Percentiles rank a stretch among this genome's conserved stretches.
phyloP scores from a whole-genome alignment of 305 asterid species.

The Fraxinus nigra region DNA sequence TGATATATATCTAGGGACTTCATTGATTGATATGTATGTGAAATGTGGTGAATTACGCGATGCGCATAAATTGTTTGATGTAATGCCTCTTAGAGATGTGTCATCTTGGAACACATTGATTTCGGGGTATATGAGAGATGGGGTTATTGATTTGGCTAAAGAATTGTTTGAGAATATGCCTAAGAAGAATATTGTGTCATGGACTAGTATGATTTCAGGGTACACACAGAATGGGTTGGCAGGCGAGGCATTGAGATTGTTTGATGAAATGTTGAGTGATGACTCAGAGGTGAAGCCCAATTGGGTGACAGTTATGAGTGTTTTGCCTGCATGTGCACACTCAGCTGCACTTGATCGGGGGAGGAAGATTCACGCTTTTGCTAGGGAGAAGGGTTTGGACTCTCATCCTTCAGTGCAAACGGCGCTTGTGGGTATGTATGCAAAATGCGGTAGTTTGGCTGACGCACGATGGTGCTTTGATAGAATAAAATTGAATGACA shows the following conservation, averaged over 20 bases:
- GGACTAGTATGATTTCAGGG: slow-evolving; percentile 89
- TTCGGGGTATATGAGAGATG: slow-evolving; percentile 67
- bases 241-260: slow-evolving; percentile 49
- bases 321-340: slow-evolving; percentile 70
- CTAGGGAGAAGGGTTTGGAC: slow-evolving; percentile 51
- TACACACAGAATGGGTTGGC: slow-evolving; percentile 74
- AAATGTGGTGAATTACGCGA: slow-evolving; percentile 51
- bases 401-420: slow-evolving; percentile 52
- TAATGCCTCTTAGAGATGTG: slow-evolving; percentile 56
- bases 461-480: slow-evolving; percentile 64
- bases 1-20: slow-evolving; percentile 64
- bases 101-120: slow-evolving; percentile 72
- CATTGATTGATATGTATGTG: slow-evolving; percentile 74
- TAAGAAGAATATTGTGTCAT: slow-evolving; percentile 56
- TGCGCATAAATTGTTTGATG: slow-evolving; percentile 62
- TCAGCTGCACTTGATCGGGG: slow-evolving; percentile 69
- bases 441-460: slow-evolving; percentile 62
- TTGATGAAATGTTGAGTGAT: slow-evolving; percentile 47
- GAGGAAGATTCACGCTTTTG: slow-evolving; percentile 49
- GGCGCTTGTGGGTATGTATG: slow-evolving; percentile 72
- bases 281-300: slow-evolving; percentile 58
- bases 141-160: slow-evolving; percentile 43
- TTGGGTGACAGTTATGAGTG: slow-evolving; percentile 78
- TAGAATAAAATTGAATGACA: slow-evolving; percentile 31
- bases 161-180: slow-evolving; percentile 57